Percentiles rank a stretch among this genome's conserved stretches.
These are phyloP conservation scores for Chytridium lagenaria DNA, from an alignment of 371 early-diverging fungal genomes.

Conservation along the genomic window DNA sequence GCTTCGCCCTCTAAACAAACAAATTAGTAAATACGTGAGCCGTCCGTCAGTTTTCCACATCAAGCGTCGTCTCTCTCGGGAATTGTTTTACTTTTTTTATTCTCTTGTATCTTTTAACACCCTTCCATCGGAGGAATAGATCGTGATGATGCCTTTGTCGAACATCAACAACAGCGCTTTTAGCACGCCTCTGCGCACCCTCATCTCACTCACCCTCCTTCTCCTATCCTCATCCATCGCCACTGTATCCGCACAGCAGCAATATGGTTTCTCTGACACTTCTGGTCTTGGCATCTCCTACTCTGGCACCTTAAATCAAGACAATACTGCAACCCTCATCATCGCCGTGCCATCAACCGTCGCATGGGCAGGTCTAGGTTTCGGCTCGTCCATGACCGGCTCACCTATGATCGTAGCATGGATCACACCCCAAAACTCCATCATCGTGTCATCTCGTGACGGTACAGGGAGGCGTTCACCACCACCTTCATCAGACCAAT, in stretches of 20 bases:
- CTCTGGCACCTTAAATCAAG: neutral
- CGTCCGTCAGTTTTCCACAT: too few relatives aligned
- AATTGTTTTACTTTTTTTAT: too few relatives aligned
- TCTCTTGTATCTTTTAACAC: too few relatives aligned
- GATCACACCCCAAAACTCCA: neutral
- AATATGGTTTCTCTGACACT: neutral
- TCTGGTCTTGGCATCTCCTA: neutral
- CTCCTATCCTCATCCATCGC: neutral
- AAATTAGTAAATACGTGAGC: too few relatives aligned
- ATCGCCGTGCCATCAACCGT: neutral
- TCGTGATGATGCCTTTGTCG: too few relatives aligned
- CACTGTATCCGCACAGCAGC: neutral
- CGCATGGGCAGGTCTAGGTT: neutral
- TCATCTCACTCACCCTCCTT: neutral
- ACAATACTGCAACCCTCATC: neutral
- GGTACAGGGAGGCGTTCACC: neutral
- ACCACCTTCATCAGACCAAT: neutral
- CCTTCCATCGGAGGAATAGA: too few relatives aligned
- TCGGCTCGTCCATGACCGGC: neutral
- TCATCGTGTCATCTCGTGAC: neutral
- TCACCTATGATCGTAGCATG: neutral
- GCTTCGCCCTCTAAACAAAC: too few relatives aligned
- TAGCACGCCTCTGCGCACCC: too few relatives aligned
- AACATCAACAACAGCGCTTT: too few relatives aligned
- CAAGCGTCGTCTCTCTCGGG: too few relatives aligned